A percentile compares a stretch with the other conserved stretches of the same genome.
phyloP scores from a whole-genome alignment of 148 eudicot species.

The Diospyros lotus region DNA sequence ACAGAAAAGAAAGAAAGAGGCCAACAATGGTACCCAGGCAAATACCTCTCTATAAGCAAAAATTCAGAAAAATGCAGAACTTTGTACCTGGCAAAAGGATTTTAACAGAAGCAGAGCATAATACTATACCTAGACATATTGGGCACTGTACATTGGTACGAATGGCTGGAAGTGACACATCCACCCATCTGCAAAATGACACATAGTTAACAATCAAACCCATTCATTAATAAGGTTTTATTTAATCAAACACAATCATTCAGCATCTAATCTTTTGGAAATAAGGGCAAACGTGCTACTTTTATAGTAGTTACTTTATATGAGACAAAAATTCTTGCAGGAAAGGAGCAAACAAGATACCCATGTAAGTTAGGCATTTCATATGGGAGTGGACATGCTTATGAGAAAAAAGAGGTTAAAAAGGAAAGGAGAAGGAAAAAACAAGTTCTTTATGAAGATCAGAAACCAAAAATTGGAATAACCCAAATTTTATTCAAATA shows the following conservation, averaged over 20 bases:
- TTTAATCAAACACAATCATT: not conserved
- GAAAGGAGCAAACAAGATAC: not conserved
- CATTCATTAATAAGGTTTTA: not conserved
- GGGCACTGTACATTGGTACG: conserved; percentile 48
- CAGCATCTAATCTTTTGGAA: not conserved
- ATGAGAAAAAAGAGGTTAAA: not conserved
- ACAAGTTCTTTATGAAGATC: not conserved
- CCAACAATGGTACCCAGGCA: not conserved
- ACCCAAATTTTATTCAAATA: not conserved
- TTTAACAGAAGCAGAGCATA: not conserved
- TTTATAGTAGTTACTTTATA: not conserved
- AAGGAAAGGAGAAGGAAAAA: not conserved
- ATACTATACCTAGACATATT: conserved; percentile 40
- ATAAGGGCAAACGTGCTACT: not conserved
- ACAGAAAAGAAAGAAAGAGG: not conserved
- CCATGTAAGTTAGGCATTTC: not conserved
- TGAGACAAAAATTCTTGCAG: not conserved
- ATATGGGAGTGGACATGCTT: not conserved
- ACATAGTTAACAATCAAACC: not conserved
- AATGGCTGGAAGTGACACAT: conserved; percentile 30
- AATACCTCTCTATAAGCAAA: not conserved
- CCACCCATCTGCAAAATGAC: conserved; percentile 35
- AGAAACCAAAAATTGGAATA: not conserved
- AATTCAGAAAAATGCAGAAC: not conserved
- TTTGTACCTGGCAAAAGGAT: not conserved